Evolutionary conservation across 2,329 filamentous ascomycete species (phyloP).

Genomic region (Ophiostoma angusticollis): DNA sequence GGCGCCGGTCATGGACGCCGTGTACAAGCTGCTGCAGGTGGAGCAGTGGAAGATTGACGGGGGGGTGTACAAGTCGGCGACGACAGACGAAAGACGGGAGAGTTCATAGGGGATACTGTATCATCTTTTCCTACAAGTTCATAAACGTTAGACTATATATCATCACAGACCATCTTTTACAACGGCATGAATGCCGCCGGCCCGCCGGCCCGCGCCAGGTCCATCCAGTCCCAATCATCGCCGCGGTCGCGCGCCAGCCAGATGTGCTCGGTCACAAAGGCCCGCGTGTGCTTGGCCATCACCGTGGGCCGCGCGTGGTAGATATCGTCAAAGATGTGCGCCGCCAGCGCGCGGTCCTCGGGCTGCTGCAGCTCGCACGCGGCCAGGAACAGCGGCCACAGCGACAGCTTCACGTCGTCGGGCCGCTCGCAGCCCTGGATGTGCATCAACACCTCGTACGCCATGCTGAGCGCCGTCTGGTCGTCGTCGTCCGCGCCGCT

Average conservation of each 20-base stretch:
- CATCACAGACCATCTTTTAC: background rate
- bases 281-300: slow-evolving; percentile 9
- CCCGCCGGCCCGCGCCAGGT: slow-evolving; percentile 5
- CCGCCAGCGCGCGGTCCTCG: slow-evolving; percentile 10
- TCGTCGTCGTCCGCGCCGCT: slow-evolving; percentile 7
- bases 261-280: slow-evolving; percentile 10
- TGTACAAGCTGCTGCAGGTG: slow-evolving; percentile 9
- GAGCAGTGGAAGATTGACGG: slow-evolving; percentile 12
- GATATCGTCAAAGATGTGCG: slow-evolving; percentile 7
- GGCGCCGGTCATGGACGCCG: slow-evolving; percentile 7
- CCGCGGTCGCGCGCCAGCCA: slow-evolving; percentile 12
- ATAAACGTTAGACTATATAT: background rate
- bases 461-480: slow-evolving; percentile 8
- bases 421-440: slow-evolving; percentile 10
- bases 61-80: background rate
- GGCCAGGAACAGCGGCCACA: slow-evolving; percentile 13
- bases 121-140: no score
- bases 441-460: slow-evolving; percentile 13
- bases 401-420: slow-evolving; percentile 12
- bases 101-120: no score
- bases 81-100: no score
- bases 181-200: slow-evolving; percentile 8
- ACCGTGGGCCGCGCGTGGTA: slow-evolving; percentile 9
- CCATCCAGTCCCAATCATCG: slow-evolving; percentile 12
- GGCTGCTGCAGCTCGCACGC: slow-evolving; percentile 11